Conservation (phyloP, 257 asterid species). For the Salvia miltiorrhiza region DNA sequence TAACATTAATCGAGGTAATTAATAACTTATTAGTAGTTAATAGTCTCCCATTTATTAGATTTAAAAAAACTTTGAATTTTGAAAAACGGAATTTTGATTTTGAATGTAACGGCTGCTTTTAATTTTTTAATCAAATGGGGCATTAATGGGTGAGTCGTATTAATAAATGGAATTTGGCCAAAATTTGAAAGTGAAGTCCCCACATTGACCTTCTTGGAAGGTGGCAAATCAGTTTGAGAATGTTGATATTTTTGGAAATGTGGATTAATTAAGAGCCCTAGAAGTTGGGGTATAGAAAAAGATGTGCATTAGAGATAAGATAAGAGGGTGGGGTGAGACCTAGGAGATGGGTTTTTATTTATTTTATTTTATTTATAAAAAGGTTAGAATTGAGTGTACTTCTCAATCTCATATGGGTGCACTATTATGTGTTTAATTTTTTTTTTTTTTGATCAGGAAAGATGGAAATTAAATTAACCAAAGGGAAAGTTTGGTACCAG, state of each 20-base stretch:
- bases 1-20: slow-evolving; percentile 41
- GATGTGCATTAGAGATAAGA: slow-evolving; percentile 8
- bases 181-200: slow-evolving; percentile 15
- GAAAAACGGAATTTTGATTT: slow-evolving; percentile 29
- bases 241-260: slow-evolving; percentile 27
- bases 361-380: background rate
- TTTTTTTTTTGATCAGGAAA: too few species aligned
- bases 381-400: background rate
- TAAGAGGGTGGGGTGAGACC: slow-evolving; percentile 20
- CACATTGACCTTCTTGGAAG: slow-evolving; percentile 30
- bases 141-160: slow-evolving; percentile 24
- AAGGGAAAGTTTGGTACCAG: too few species aligned
- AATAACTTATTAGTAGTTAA: background rate
- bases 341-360: slow-evolving; percentile 17
- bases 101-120: slow-evolving; percentile 38
- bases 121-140: slow-evolving; percentile 27
- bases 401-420: too few species aligned
- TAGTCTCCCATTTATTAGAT: slow-evolving; percentile 23
- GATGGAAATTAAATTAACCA: too few species aligned
- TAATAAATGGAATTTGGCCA: slow-evolving; percentile 6
- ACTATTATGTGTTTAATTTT: slow-evolving; percentile 7
- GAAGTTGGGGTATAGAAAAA: slow-evolving; percentile 11
- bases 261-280: slow-evolving; percentile 27
- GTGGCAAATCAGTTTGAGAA: slow-evolving; percentile 18
- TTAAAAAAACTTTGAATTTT: slow-evolving; percentile 53